phyloP scores from a whole-genome alignment of 306 rosid genomes.

The Chamaecrista fasciculata region DNA sequence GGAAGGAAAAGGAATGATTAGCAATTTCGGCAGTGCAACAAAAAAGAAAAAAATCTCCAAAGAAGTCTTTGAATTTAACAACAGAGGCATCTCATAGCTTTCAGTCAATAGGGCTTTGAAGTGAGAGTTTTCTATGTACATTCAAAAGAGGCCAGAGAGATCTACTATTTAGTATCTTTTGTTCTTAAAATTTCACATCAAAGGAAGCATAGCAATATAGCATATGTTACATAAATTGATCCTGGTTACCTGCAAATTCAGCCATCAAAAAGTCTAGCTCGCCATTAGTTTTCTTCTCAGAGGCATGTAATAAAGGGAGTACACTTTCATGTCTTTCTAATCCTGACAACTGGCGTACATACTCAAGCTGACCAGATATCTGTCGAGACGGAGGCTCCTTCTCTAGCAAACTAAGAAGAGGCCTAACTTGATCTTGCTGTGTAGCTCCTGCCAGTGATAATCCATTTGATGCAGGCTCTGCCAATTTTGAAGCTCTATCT shows the following conservation, averaged over 20 bases:
- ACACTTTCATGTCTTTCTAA: conserved; percentile 96
- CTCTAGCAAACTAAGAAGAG: conserved; percentile 96
- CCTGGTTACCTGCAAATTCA: conserved; percentile 82
- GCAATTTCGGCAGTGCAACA: neutral
- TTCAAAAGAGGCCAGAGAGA: neutral
- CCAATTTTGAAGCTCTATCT: conserved; percentile 63
- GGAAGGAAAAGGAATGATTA: neutral
- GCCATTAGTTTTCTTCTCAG: conserved; percentile 89
- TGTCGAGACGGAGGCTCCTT: conserved; percentile 97
- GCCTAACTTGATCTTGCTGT: conserved; percentile 90
- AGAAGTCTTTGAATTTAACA: neutral
- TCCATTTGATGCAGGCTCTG: conserved; percentile 73
- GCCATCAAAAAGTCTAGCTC: conserved; percentile 97
- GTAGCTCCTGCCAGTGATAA: conserved; percentile 44
- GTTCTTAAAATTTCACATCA: conserved; percentile 3
- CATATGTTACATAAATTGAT: conserved; percentile 20
- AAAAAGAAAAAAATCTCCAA: neutral
- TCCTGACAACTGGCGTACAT: conserved; percentile 82
- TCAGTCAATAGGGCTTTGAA: neutral
- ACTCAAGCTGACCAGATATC: conserved; percentile 95
- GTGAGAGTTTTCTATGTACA: neutral
- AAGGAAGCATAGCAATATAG: neutral
- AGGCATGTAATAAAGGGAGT: conserved; percentile 85
- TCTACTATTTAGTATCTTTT: neutral
- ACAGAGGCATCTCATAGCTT: neutral